Evolutionary conservation across 2,329 filamentous ascomycete genomes (phyloP).

Genomic region (Clonostachys byssicola): DNA sequence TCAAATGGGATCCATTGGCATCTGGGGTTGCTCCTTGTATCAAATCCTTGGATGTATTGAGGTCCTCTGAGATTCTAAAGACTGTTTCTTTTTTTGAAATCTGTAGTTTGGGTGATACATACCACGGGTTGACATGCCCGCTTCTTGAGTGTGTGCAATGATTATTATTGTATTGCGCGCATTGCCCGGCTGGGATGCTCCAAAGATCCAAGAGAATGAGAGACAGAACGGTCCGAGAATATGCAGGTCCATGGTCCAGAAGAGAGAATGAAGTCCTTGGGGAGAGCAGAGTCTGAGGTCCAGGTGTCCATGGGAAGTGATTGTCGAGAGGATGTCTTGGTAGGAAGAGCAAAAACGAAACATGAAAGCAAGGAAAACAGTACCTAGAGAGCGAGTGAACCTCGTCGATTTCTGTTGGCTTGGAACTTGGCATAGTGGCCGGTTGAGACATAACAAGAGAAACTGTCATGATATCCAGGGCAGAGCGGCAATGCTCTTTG

Average conservation of each 20-base stretch:
- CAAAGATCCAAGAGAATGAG: neutral
- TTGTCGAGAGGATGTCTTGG: neutral
- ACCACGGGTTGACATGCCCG: neutral
- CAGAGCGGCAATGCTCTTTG: constrained; percentile 7
- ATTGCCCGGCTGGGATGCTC: neutral
- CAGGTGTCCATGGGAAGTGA: neutral
- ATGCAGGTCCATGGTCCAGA: neutral
- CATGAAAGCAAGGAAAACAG: constrained; percentile 37
- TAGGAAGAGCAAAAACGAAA: constrained; percentile 26
- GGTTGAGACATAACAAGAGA: constrained; percentile 38
- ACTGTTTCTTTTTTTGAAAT: neutral
- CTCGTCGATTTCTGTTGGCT: constrained; percentile 50
- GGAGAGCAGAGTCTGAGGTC: too few relatives aligned
- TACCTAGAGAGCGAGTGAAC: constrained; percentile 60
- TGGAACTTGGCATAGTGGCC: constrained; percentile 50
- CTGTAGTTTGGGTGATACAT: constrained; percentile 1
- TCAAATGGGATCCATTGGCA: too few relatives aligned
- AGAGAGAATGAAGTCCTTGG: too few relatives aligned
- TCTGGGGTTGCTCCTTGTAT: too few relatives aligned
- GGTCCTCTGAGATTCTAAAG: neutral
- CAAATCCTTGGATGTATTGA: neutral
- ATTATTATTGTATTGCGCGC: constrained; percentile 1
- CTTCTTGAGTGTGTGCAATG: neutral
- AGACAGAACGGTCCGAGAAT: neutral
- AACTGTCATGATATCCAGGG: constrained; percentile 43